Percentiles rank a stretch among this genome's conserved stretches.
Conservation (phyloP, 2,329 filamentous ascomycete species). For the Aspergillus uvarum region DNA sequence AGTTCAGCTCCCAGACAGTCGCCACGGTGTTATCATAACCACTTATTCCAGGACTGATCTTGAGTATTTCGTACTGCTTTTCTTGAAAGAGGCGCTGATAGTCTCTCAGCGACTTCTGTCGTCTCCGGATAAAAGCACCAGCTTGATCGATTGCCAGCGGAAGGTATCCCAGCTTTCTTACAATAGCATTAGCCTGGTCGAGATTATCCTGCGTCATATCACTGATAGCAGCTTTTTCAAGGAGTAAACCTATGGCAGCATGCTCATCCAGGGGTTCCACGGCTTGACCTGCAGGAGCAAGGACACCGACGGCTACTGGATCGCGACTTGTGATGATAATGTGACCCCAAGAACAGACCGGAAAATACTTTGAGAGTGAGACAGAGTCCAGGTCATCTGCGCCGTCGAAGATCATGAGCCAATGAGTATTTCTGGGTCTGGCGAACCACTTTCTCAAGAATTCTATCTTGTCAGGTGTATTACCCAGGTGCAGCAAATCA, state of each 20-base stretch:
- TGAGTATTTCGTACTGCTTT: constrained; percentile 10
- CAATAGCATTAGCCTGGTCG: constrained; percentile 9
- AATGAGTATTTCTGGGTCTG: constrained; percentile 7
- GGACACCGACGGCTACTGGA: constrained; percentile 1
- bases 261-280: constrained; percentile 3
- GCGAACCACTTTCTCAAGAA: constrained; percentile 6
- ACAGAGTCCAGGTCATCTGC: constrained; percentile 8
- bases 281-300: constrained; percentile 7
- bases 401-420: constrained; percentile 7
- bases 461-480: constrained; percentile 4
- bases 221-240: constrained; percentile 11
- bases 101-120: constrained; percentile 13
- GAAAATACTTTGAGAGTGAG: constrained; percentile 6
- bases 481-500: constrained; percentile 8
- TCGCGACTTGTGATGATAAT: constrained; percentile 11
- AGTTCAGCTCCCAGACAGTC: constrained; percentile 16
- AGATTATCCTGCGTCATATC: constrained; percentile 6
- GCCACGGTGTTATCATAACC: constrained; percentile 10
- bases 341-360: constrained; percentile 8
- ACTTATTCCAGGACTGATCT: constrained; percentile 12
- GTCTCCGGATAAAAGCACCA: constrained; percentile 17
- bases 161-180: constrained; percentile 13
- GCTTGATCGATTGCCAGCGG: constrained; percentile 20
- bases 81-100: constrained; percentile 13
- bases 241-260: constrained; percentile 12